Base-by-base conservation (phyloP, 2,329 filamentous ascomycete genomes). In the Stagonosporopsis cucurbitacearum region DNA sequence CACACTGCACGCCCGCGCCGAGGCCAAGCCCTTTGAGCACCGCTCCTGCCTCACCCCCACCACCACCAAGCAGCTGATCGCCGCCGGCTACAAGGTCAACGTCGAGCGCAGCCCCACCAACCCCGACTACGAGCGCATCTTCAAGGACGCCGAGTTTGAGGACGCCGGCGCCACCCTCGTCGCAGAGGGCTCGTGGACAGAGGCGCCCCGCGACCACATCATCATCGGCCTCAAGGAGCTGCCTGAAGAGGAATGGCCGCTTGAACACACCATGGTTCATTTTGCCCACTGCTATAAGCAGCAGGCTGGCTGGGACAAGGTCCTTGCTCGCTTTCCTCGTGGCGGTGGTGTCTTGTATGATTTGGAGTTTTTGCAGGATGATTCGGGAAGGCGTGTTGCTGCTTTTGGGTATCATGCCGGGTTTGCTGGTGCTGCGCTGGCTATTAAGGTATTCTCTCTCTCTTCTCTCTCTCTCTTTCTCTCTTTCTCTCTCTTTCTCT, bases 291-390 rank as follows among this genome's bases (percentile, higher is more conserved):
- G 74, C 67, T 78, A 77, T 67, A 78, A 78, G 69, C 64, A 73
- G 58, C 76, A 78, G 59, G 75, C 63, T 54, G 76, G 75, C 36
- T 96, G 91, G 91, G 86, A 91, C 54, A 83, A 85, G 37, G 90
- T 92, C 6, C 85, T 96, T n/a, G 82, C 86, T 54, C 84, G 93
- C 52, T 97, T 92, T 75, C 84, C 89, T 25, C 84, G 86, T 22
- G 92, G 91, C 54, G 86, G 87, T 50, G 91, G 91, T 64, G 88
- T 85, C 0, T 85, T 97, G 13, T 85, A 92, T 56, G 93, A 97
- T 69, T 84, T 97, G 33, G 93, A 96, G 74, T 97, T 96, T 74
- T 81, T 97, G 33, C 84, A 86, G 35, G 89, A 96, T 64, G 84
- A 88, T 61, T 82, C 79, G 26, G 90, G 90, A 33, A 82, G 89